Percentiles rank a stretch among this genome's conserved stretches.
phyloP scores from a whole-genome alignment of 2,329 filamentous ascomycete species.

The Trichoderma polysporum region DNA sequence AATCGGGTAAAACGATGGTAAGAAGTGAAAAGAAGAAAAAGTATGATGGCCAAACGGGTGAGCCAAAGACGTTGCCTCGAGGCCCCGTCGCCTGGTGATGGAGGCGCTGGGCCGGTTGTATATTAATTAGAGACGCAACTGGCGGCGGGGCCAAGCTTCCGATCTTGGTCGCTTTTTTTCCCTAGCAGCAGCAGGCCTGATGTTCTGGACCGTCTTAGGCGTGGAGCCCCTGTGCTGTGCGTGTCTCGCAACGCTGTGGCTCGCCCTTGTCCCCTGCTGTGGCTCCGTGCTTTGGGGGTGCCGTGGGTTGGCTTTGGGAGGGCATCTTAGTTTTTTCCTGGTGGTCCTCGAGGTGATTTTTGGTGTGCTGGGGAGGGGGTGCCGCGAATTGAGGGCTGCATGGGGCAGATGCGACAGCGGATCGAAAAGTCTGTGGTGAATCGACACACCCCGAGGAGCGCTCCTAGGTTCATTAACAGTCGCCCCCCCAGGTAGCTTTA shows the following conservation, averaged over 20 bases:
- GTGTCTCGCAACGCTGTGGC: constrained; percentile 20
- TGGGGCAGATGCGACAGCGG: constrained; percentile 22
- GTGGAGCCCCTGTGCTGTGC: constrained; percentile 20
- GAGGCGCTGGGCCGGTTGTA: constrained; percentile 18
- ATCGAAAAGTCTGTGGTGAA: constrained; percentile 23
- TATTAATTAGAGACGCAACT: constrained; percentile 21
- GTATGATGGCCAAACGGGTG: constrained; percentile 12
- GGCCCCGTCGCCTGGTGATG: constrained; percentile 19
- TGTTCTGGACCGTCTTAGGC: constrained; percentile 22
- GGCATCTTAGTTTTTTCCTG: neutral
- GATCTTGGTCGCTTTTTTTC: constrained; percentile 20
- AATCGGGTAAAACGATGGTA: neutral
- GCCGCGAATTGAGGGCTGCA: constrained; percentile 15
- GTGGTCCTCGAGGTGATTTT: constrained; percentile 3
- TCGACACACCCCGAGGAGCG: constrained; percentile 22
- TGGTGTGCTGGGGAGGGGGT: constrained; percentile 7
- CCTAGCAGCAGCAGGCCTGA: constrained; percentile 10
- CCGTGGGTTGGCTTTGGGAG: neutral
- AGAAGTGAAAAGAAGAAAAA: neutral
- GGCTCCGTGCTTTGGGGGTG: constrained; percentile 21
- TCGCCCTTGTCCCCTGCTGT: constrained; percentile 21
- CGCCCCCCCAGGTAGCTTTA: neutral
- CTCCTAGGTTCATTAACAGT: constrained; percentile 1
- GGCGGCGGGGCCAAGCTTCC: constrained; percentile 20
- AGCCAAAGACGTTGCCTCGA: constrained; percentile 17